phyloP scores from a whole-genome alignment of 495 filamentous ascomycete species.

The Penicillium salamii region DNA sequence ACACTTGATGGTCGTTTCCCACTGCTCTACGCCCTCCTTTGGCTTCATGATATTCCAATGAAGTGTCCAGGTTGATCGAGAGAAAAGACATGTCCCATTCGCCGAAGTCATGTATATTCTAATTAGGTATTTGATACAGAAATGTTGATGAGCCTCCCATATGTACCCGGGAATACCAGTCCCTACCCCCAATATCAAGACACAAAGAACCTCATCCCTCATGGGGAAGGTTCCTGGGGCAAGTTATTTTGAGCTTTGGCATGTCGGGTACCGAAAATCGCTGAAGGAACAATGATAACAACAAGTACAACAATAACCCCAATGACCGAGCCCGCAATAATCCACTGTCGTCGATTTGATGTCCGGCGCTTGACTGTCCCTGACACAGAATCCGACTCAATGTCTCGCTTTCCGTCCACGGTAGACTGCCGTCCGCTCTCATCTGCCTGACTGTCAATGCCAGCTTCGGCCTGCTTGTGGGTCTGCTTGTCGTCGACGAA shows the following conservation, averaged over 20 bases:
- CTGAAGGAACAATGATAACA: conserved; percentile 9
- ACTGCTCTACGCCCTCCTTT: too few relatives aligned
- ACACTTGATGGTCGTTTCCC: too few relatives aligned
- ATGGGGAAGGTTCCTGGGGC: background rate
- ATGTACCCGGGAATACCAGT: background rate
- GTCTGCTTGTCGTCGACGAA: background rate
- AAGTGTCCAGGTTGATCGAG: background rate
- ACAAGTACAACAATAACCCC: conserved; percentile 1
- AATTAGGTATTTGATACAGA: background rate
- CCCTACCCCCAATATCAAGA: background rate
- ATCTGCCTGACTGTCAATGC: background rate
- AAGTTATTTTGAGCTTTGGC: background rate
- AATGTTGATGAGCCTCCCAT: background rate
- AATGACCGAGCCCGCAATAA: background rate
- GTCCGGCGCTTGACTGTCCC: conserved; percentile 2
- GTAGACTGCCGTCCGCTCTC: background rate
- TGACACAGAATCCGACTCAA: background rate
- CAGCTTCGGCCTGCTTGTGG: background rate
- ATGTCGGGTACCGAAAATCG: conserved; percentile 2
- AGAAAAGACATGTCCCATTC: background rate
- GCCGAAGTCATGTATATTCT: background rate
- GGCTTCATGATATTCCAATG: too few relatives aligned
- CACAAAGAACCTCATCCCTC: background rate
- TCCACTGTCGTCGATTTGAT: conserved; percentile 4
- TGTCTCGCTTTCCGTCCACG: background rate